Percentiles rank a stretch among this genome's conserved stretches.
Evolutionary conservation across 257 asterid species (phyloP).

Genomic region (Fraxinus americana): DNA sequence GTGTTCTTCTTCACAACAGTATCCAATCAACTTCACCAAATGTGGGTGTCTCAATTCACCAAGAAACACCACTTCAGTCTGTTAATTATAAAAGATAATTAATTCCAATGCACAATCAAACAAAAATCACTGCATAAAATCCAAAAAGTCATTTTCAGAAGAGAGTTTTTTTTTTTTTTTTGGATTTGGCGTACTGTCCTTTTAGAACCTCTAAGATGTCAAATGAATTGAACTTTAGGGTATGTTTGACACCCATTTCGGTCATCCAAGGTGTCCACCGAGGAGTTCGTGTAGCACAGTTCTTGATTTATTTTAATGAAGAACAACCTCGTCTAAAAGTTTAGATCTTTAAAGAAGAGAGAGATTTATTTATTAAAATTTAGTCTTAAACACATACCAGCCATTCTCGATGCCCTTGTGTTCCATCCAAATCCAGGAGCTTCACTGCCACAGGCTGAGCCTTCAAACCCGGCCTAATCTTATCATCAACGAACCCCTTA

Average conservation of each 20-base stretch:
- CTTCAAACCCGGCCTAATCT: constrained; percentile 17
- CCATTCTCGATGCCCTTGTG: constrained; percentile 31
- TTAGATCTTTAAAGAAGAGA: too few species aligned
- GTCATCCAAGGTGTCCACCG: too few species aligned
- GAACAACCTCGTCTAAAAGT: too few species aligned
- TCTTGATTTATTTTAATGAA: too few species aligned
- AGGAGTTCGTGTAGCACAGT: too few species aligned
- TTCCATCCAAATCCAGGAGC: constrained; percentile 26
- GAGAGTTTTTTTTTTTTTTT: too few species aligned
- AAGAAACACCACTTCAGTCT: constrained; percentile 2
- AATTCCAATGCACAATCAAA: background rate
- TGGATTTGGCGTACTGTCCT: too few species aligned
- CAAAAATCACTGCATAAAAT: too few species aligned
- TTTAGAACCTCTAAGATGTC: too few species aligned
- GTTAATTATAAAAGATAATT: background rate
- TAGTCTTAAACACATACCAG: constrained; percentile 18
- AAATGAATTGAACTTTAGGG: too few species aligned
- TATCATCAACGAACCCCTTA: constrained; percentile 33
- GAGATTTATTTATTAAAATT: background rate
- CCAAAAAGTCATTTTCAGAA: too few species aligned
- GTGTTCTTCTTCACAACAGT: constrained; percentile 15
- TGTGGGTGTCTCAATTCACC: constrained; percentile 14
- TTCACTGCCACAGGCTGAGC: constrained; percentile 34
- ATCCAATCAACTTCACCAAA: constrained; percentile 23
- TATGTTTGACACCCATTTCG: too few species aligned